A percentile compares a stretch with the other conserved stretches of the same genome.
Conservation (phyloP, 192 early-diverging fungal genomes). For the Umbelopsis isabellina region DNA sequence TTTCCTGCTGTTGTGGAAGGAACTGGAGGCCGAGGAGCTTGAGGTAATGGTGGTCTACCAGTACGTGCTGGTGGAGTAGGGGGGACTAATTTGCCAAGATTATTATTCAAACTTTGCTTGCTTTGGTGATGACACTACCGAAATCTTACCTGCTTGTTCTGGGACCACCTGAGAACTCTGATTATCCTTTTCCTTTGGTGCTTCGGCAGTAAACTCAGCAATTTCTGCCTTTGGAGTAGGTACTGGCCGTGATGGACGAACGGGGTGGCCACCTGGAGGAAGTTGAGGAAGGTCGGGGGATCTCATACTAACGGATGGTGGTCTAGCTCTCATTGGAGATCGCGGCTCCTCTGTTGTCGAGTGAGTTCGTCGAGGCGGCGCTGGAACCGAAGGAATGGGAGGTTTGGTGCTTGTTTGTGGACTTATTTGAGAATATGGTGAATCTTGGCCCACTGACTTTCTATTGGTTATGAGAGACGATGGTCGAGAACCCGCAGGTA, state of each 20-base stretch:
- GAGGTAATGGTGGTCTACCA: not conserved
- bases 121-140: too few species aligned
- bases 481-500: slow-evolving; percentile 35
- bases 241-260: slow-evolving; percentile 30
- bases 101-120: too few species aligned
- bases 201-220: not conserved
- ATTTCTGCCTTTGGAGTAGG: slow-evolving; percentile 18
- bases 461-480: slow-evolving; percentile 18
- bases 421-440: not conserved
- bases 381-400: not conserved
- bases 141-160: too few species aligned
- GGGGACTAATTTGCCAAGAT: not conserved
- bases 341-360: not conserved
- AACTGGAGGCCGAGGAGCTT: not conserved
- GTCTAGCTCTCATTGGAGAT: not conserved
- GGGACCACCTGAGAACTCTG: too few species aligned
- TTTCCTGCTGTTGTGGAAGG: too few species aligned
- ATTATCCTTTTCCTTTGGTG: too few species aligned
- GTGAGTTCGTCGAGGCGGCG: slow-evolving; percentile 5
- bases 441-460: not conserved
- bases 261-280: slow-evolving; percentile 22
- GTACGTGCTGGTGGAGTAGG: not conserved
- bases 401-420: not conserved
- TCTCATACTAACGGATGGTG: slow-evolving; percentile 29
- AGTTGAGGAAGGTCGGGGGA: slow-evolving; percentile 42